Evolutionary conservation across 1,139 yeast genomes (phyloP), one percentile per base, ranked within the genome.

Genomic region (Tardiomyces digboiensis): DNA sequence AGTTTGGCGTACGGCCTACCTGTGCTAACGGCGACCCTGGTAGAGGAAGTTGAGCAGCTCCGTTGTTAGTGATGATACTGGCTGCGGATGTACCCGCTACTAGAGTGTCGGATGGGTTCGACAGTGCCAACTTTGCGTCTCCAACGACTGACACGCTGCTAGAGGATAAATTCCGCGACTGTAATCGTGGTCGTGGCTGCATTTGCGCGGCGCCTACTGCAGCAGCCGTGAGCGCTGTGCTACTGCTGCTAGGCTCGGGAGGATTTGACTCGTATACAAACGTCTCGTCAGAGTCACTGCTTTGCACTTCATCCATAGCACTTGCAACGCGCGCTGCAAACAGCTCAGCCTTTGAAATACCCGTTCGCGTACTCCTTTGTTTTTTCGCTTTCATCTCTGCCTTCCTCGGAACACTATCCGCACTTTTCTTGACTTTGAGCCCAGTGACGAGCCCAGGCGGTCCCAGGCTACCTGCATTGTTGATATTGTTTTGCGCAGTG

Each of bases 261-360:
- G 70, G 65, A 40, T 70, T 65, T 6, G 77, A 76, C 55, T 88
- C 97, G 60, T 89, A 89, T 12, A 89, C 96, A 70, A 89, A 89
- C 1, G 95, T 86, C 61, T 91, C 97, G 54, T 88, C 95, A 38
- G 89, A 80, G 60, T 87, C 97, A 38, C 89, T 81, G 40, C 83
- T 77, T 48, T 84, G 88, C 21, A 78, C 87, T 55, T 87, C 96
- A 54, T 86, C 95, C 7, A 89, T 95, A 1, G 97, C 97, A 51
- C 88, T 82, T 7, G 97, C 97, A 50, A 89, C 69, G 55, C 83
- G 83, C 0, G 97, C 97, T 12, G 97, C 97, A 65, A 89, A 89
- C 47, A 86, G 80, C 57, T 89, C 97, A 0, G 96, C 91, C 58
- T 88, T 76, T 4, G 95, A 61, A 13, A 65, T 63, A 21, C 55